Base-by-base conservation (phyloP, 805 yeast species). In the Zygosaccharomyces pseudorouxii region DNA sequence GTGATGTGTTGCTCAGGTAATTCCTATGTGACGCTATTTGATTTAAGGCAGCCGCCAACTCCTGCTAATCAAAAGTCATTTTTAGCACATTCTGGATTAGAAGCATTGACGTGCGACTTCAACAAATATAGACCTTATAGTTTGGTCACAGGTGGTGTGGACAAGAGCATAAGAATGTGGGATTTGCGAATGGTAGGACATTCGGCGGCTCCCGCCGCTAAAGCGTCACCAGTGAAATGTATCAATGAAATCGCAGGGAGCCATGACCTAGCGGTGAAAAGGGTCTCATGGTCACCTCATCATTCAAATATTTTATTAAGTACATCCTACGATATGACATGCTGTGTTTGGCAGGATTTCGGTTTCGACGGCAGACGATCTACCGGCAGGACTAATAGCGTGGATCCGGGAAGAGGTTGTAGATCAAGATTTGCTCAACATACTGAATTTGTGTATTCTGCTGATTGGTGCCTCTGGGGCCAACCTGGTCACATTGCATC, bases 381-480 rank as follows among this genome's bases (percentile, higher is more conserved):
- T 46, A 57, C 64, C 0, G 62, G 64, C n/a, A 65, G 72, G 43
- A 68, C 76, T 35, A 77, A 77, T 44, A 69, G 76, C 54, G 53
- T 75, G 36, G 73, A 68, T 45, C 73, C 72, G 39, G 74, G 76
- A 16, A 71, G 71, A 19, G 85, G 86, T 0, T 72, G 82, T 31
- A 68, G 74, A 31, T 79, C 78, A 6, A 75, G 76, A 14, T 87
- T 89, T 72, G 73, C 76, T 19, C 69, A 68, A 46, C 98, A 93
- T 69, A 76, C 80, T 25, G 99, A 92, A 71, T 92, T 92, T 70
- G 97, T 86, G 1, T 80, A 86, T 57, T 97, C 95, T 14, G 85
- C 90, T 54, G 98, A 93, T 70, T 93, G 96, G 86, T 84, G 95
- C 55, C 68, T 93, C 45, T 92, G 97, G 97, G 99, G 98, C 2